phyloP scores from a whole-genome alignment of 2,329 filamentous ascomycete species.

The Plenodomus lindquistii region DNA sequence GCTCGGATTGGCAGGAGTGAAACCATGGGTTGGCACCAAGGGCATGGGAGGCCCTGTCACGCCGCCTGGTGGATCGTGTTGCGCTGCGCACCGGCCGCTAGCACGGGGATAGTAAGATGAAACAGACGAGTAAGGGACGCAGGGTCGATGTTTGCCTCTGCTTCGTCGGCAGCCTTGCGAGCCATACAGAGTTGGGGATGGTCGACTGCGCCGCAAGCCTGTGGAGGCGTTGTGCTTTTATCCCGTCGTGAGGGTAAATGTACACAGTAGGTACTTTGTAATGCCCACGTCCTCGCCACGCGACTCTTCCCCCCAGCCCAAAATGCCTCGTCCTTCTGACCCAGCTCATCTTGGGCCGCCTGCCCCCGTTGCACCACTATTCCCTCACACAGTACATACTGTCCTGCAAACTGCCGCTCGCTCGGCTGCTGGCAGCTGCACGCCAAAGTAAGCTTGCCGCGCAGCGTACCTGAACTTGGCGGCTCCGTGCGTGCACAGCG shows the following conservation, averaged over 20 bases:
- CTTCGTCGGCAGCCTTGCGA: conserved; percentile 20
- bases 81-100: conserved; percentile 25
- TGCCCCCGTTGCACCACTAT: not conserved
- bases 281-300: conserved; percentile 9
- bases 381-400: no score
- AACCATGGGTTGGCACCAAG: conserved; percentile 33
- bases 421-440: not conserved
- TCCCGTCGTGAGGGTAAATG: conserved; percentile 15
- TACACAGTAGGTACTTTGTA: no score
- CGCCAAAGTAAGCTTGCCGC: not conserved
- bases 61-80: conserved; percentile 23
- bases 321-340: not conserved
- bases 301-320: not conserved
- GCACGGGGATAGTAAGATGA: conserved; percentile 30
- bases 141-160: conserved; percentile 4
- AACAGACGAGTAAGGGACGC: conserved; percentile 37
- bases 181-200: conserved; percentile 17
- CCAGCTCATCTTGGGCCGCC: not conserved
- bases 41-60: conserved; percentile 13
- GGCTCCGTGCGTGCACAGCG: not conserved
- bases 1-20: conserved; percentile 41
- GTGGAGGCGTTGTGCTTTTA: conserved; percentile 8
- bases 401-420: not conserved
- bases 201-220: conserved; percentile 15
- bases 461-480: not conserved